phyloP scores from a whole-genome alignment of 1,284 basidiomycete species.

The Sparassis latifolia region DNA sequence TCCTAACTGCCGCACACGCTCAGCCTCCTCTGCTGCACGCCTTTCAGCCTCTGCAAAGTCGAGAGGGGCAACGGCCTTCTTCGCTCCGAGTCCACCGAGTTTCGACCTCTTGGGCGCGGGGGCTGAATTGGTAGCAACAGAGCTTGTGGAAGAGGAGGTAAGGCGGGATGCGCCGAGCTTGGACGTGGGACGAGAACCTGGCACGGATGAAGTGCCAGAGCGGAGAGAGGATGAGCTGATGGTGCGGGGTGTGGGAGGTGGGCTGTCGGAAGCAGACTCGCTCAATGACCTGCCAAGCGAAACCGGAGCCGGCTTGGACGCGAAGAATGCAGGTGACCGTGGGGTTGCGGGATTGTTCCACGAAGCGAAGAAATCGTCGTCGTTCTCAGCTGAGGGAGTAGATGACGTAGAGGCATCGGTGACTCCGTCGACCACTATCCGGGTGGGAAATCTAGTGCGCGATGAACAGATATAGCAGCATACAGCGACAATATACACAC shows the following conservation, averaged over 20 bases:
- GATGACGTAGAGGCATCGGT: conserved; percentile 34
- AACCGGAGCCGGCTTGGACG: conserved; percentile 50
- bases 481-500: conserved; percentile 34
- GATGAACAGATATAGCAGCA: neutral
- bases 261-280: conserved; percentile 30
- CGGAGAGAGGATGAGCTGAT: conserved; percentile 56
- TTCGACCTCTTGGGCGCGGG: conserved; percentile 56
- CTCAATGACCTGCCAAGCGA: conserved; percentile 42
- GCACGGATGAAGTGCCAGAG: conserved; percentile 34
- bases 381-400: conserved; percentile 27
- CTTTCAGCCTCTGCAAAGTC: conserved; percentile 91
- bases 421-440: conserved; percentile 76
- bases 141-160: conserved; percentile 35
- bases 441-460: conserved; percentile 57
- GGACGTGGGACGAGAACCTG: conserved; percentile 29
- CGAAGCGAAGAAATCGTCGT: conserved; percentile 93
- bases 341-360: conserved; percentile 84
- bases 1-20: conserved; percentile 82
- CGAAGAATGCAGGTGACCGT: conserved; percentile 37
- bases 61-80: conserved; percentile 71
- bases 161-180: conserved; percentile 52
- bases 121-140: conserved; percentile 26
- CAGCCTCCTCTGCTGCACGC: conserved; percentile 84
- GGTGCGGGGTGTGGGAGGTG: conserved; percentile 46
- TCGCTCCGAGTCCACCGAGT: conserved; percentile 80